Conservation (phyloP, 116 monocot species). For the Zostera marina region DNA sequence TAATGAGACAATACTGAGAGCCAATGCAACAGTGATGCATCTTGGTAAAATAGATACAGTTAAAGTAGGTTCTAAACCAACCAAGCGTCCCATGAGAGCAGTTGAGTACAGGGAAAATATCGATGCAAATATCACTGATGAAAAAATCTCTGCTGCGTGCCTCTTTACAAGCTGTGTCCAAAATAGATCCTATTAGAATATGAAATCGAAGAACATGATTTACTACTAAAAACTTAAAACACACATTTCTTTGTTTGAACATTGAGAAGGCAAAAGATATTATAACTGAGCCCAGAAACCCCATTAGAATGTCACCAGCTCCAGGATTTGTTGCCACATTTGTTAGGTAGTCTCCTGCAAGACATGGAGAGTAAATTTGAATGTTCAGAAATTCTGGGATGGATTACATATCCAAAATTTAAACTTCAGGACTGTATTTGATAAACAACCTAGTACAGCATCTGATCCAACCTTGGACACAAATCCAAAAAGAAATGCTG, state of each 20-base stretch:
- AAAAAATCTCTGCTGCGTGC: conserved; percentile 93
- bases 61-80: conserved; percentile 60
- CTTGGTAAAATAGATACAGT: conserved; percentile 92
- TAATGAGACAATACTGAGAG: conserved; percentile 89
- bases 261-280: conserved; percentile 99
- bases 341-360: neutral
- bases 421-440: neutral
- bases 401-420: neutral
- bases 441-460: conserved; percentile 63
- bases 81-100: conserved; percentile 54
- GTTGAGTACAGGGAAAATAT: conserved; percentile 88
- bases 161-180: conserved; percentile 66
- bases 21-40: conserved; percentile 94
- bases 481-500: conserved; percentile 78
- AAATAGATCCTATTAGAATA: neutral
- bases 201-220: neutral
- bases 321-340: conserved; percentile 75
- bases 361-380: neutral
- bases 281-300: conserved; percentile 95
- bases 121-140: conserved; percentile 65
- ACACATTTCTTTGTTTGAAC: conserved; percentile 98
- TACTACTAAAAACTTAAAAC: neutral
- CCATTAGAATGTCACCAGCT: conserved; percentile 97
- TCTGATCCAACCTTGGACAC: conserved; percentile 63
- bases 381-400: neutral